Evolutionary conservation across 1,284 basidiomycete species (phyloP), one percentile per base, ranked within the genome.

Genomic region (Singerocomus rubriflavus): DNA sequence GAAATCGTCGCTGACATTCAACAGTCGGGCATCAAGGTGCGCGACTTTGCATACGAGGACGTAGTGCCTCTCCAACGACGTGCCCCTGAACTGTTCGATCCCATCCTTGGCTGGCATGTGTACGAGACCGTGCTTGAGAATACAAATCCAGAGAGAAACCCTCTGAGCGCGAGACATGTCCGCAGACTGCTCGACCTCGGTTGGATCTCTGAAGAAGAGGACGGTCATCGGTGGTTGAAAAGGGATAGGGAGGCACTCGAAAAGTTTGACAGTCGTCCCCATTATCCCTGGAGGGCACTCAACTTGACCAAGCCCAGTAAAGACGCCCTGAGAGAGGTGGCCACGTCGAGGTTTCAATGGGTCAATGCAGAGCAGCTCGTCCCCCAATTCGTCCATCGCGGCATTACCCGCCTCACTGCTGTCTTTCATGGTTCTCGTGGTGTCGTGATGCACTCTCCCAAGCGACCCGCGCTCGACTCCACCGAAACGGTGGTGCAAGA

Each of bases 161-260:
- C 75, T 5, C 66, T 80, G 26, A 55, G 68, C 1, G 80, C 78
- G 6, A 76, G 73, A 56, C 60, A 67, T 13, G 61, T 81, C 9
- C 72, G 74, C 13, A 69, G 78, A 37, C 66, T 83, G 9, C 59
- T 82, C 8, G 70, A 74, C 36, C 59, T 77, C 10, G 71, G 72
- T 12, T 82, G 79, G 76, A 64, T 83, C 12, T 70, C 69, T 9
- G 56, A 64, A 46, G 66, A 66, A 34, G 75, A 77, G 42, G 71
- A 75, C 8, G 50, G 67, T 26, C 56, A 54, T 32, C 64, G 76
- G 30, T 77, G 76, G 60, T 55, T 63, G 14, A 50, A 57, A 12
- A 72, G 71, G 51, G 80, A 83, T 50, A 66, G 70, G 55, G 68
- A 73, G 33, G 70, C 67, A 7, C 57, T 81, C 35, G 50, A 65